Evolutionary conservation across 352 stramenopile species (phyloP), one percentile per base, ranked within the genome.

Genomic region (Phytopythium aichiense): DNA sequence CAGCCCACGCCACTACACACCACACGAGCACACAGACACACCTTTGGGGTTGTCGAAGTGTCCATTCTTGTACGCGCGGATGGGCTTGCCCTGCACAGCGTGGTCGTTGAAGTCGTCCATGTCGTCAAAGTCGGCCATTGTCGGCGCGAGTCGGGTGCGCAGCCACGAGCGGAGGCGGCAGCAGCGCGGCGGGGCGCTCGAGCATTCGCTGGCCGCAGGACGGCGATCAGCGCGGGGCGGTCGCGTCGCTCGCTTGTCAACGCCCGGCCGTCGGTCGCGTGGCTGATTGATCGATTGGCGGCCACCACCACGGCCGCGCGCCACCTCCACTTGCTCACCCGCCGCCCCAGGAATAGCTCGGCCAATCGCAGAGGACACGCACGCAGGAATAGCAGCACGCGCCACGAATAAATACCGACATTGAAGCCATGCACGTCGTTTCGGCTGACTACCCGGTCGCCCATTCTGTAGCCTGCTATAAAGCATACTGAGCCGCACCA

Each of bases 41-140:
- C 81, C 70, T 77, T 91, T 91, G 12, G 79, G 76, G 62, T 89
- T 86, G 48, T 88, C 81, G 49, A 91, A 91, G 67, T 88, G 77
- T 20, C 81, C 81, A 58, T 91, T 91, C 67, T 81, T 87, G 67
- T 89, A 91, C 42, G 81, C 81, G 51, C 87, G 88, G 64, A 91
- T 91, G 60, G 77, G 81, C 58, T 88, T 88, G 25, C 81, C 81
- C 64, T 89, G 79, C 58, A 87, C 81, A 56, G 81, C 81, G 71
- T 89, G 79, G 70, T 91, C 81, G 65, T 79, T 89, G 59, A 91
- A 91, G 72, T 88, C 74, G 66, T 91, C 82, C 52, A 91, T 87
- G 65, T 88, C 79, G 56, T 79, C 80, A 69, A 91, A 89, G 69
- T 91, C 79, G 58, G 60, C 82, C 82, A 88, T 89, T 9, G 43